Percentiles rank a stretch among this genome's conserved stretches.
Evolutionary conservation across 2,329 filamentous ascomycete species (phyloP).

Genomic region (Neophaeococcomyces mojaviensis): DNA sequence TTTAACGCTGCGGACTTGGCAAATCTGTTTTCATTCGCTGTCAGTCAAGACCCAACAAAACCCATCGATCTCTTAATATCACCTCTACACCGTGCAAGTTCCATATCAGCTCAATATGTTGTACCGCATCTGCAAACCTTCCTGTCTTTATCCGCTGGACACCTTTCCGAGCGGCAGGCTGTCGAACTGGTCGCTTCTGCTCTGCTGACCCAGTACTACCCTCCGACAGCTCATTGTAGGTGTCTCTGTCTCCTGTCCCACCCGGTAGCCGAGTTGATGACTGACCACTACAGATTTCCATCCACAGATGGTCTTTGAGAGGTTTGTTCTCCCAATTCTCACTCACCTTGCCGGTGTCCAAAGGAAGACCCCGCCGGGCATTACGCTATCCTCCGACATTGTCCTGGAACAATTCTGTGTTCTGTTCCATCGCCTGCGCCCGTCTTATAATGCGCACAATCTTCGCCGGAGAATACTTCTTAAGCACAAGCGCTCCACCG

Average conservation of each 20-base stretch:
- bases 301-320: neutral
- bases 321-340: conserved; percentile 1
- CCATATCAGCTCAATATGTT: no score
- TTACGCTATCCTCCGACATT: neutral
- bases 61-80: no score
- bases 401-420: neutral
- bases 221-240: conserved; percentile 1
- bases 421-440: neutral
- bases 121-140: conserved; percentile 1
- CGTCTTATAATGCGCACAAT: neutral
- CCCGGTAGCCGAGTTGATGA: neutral
- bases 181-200: neutral
- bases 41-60: no score
- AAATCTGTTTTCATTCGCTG: no score
- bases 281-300: conserved; percentile 2
- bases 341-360: neutral
- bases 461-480: conserved; percentile 4
- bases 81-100: no score
- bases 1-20: no score
- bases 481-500: conserved; percentile 1
- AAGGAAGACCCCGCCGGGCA: neutral
- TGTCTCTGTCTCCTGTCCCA: neutral
- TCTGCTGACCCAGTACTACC: neutral
- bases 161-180: neutral
- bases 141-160: conserved; percentile 1